phyloP scores from a whole-genome alignment of 73 alveolate genomes.

The Loxodes magnus region DNA sequence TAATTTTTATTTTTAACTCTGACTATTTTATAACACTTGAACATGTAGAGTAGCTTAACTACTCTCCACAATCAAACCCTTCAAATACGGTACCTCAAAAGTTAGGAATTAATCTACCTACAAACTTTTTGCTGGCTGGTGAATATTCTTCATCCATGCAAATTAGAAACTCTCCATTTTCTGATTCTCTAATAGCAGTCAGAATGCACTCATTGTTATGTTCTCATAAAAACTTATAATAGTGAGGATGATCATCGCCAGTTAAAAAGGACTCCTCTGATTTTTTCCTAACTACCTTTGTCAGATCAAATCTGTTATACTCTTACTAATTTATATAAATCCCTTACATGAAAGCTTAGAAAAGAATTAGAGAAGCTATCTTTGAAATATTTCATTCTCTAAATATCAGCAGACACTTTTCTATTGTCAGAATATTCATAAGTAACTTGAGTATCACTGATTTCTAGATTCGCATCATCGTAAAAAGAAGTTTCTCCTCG shows the following conservation, averaged over 20 bases:
- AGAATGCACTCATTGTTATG: slow-evolving; percentile 1
- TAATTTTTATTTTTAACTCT: neutral
- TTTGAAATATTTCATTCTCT: slow-evolving; percentile 3
- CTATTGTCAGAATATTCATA: no score
- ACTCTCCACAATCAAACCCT: slow-evolving; percentile 4
- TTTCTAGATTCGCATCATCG: no score
- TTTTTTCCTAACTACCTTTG: neutral
- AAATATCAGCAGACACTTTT: no score
- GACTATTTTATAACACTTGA: neutral
- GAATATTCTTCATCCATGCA: neutral
- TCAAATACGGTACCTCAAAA: slow-evolving; percentile 9
- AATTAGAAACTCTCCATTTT: neutral
- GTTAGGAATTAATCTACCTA: neutral
- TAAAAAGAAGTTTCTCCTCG: no score
- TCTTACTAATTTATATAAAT: neutral
- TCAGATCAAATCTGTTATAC: neutral
- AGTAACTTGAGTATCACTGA: no score
- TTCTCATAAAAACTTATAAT: slow-evolving; percentile 3
- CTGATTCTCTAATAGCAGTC: slow-evolving; percentile 1
- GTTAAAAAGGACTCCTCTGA: slow-evolving; percentile 13
- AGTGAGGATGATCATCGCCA: slow-evolving; percentile 12
- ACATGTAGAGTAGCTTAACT: neutral
- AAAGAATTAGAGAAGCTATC: slow-evolving; percentile 3
- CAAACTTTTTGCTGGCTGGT: neutral
- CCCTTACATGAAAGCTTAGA: neutral